Conservation (phyloP, 2,329 filamentous ascomycete species). For the Colletotrichum tamarilloi region DNA sequence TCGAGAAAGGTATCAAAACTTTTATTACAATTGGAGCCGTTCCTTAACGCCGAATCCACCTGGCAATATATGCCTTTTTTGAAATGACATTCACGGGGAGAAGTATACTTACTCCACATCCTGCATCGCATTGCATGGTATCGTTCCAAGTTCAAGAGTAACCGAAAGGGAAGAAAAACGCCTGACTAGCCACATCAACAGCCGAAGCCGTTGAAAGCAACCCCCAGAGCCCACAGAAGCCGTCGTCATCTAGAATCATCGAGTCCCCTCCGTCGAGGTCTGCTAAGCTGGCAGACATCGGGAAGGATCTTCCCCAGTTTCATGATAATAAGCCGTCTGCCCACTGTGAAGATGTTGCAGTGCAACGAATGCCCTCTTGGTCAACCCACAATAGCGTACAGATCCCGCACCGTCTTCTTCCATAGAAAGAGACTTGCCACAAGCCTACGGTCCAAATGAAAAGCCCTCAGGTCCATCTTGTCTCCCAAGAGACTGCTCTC, state of each 20-base stretch:
- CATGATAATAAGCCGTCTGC: constrained; percentile 38
- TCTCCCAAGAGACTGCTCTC: constrained; percentile 59
- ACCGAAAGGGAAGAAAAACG: constrained; percentile 33
- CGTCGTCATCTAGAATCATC: constrained; percentile 42
- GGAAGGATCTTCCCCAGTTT: constrained; percentile 48
- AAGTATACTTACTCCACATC: constrained; percentile 38
- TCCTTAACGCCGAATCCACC: constrained; percentile 31
- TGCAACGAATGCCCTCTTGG: constrained; percentile 46
- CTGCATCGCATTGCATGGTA: constrained; percentile 33
- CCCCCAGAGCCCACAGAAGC: constrained; percentile 45
- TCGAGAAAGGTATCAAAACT: constrained; percentile 23
- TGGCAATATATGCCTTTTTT: constrained; percentile 17
- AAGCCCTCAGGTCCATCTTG: constrained; percentile 68
- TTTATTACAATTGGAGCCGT: constrained; percentile 29
- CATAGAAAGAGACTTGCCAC: constrained; percentile 38
- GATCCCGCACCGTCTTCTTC: constrained; percentile 25
- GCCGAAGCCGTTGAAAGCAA: constrained; percentile 25
- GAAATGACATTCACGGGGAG: constrained; percentile 30
- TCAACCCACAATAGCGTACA: constrained; percentile 37
- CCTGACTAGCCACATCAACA: constrained; percentile 31
- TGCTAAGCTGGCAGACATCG: constrained; percentile 32
- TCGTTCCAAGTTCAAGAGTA: constrained; percentile 31
- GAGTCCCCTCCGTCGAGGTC: constrained; percentile 44
- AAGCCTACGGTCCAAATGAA: constrained; percentile 47
- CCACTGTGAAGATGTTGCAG: constrained; percentile 37